phyloP scores from a whole-genome alignment of 805 yeast genomes.

The Spathaspora boniae region DNA sequence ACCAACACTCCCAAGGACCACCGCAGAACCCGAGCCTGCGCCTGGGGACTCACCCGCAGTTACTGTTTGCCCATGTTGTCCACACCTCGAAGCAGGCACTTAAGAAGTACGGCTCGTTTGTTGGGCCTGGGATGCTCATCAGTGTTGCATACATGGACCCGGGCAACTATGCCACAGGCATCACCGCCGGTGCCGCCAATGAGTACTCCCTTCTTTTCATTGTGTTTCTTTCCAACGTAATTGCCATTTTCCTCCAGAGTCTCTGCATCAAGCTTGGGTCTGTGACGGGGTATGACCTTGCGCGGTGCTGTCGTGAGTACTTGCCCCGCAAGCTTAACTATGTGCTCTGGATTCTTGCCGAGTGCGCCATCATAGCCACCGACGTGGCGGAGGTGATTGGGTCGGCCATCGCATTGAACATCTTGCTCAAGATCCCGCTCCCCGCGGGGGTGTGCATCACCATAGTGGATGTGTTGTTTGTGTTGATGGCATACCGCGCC shows the following conservation, averaged over 20 bases:
- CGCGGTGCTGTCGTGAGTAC: slow-evolving; percentile 39
- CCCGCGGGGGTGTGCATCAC: slow-evolving; percentile 50
- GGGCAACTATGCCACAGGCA: slow-evolving; percentile 49
- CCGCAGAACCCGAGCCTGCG: no score
- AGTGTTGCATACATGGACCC: slow-evolving; percentile 53
- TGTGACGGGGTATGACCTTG: slow-evolving; percentile 47
- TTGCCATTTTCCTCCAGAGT: slow-evolving; percentile 45
- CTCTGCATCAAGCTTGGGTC: slow-evolving; percentile 46
- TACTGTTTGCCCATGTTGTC: slow-evolving; percentile 1
- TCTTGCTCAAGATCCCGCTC: slow-evolving; percentile 40
- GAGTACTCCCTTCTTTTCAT: slow-evolving; percentile 40
- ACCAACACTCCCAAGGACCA: no score
- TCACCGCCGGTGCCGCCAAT: slow-evolving; percentile 46
- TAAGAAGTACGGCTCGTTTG: slow-evolving; percentile 33
- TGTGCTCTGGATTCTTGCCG: slow-evolving; percentile 41
- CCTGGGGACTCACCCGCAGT: slow-evolving; percentile 1
- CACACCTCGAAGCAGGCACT: slow-evolving; percentile 5
- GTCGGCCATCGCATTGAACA: slow-evolving; percentile 48
- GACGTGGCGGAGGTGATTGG: slow-evolving; percentile 55
- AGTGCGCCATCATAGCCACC: slow-evolving; percentile 48
- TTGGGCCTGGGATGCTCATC: slow-evolving; percentile 49
- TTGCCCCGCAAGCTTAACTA: slow-evolving; percentile 39
- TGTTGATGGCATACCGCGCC: slow-evolving; percentile 44
- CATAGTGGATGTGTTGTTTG: slow-evolving; percentile 43
- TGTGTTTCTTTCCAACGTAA: slow-evolving; percentile 39